These are phyloP conservation scores for Verticillium alfalfae DNA, from an alignment of 2,329 filamentous ascomycete genomes.

Conservation along the genomic window DNA sequence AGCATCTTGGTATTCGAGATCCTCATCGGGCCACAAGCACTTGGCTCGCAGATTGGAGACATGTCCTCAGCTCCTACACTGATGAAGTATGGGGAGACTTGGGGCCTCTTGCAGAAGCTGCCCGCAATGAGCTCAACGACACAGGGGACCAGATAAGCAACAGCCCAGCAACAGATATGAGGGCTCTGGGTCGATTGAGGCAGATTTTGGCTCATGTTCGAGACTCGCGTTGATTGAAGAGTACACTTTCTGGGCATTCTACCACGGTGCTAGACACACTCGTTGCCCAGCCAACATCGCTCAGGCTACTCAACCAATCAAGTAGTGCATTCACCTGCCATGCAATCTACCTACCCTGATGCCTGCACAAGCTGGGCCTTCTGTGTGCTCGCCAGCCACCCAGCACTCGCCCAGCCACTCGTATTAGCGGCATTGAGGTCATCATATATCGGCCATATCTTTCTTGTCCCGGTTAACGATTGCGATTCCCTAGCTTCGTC, in stretches of 20 bases:
- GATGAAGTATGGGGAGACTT: slow-evolving; percentile 68
- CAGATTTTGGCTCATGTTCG: slow-evolving; percentile 31
- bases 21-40: slow-evolving; percentile 28
- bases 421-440: not conserved
- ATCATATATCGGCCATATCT: not conserved
- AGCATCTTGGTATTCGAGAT: slow-evolving; percentile 33
- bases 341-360: not conserved
- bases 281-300: slow-evolving; percentile 8
- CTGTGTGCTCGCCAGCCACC: not conserved
- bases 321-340: not conserved
- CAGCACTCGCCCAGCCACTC: not conserved
- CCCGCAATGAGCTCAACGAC: slow-evolving; percentile 47
- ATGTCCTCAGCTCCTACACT: slow-evolving; percentile 50
- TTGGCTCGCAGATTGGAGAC: slow-evolving; percentile 52
- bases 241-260: not conserved
- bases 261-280: not conserved
- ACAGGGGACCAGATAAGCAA: slow-evolving; percentile 3
- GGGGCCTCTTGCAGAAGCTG: slow-evolving; percentile 48
- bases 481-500: too few relatives aligned
- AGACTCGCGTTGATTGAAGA: slow-evolving; percentile 11
- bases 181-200: slow-evolving; percentile 26
- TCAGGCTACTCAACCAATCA: not conserved
- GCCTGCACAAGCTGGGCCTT: not conserved
- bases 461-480: too few relatives aligned
- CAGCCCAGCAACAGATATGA: slow-evolving; percentile 11